Percentiles rank a stretch among this genome's conserved stretches.
Evolutionary conservation across 2,329 filamentous ascomycete species (phyloP).

Genomic region (Aureobasidium vineae): DNA sequence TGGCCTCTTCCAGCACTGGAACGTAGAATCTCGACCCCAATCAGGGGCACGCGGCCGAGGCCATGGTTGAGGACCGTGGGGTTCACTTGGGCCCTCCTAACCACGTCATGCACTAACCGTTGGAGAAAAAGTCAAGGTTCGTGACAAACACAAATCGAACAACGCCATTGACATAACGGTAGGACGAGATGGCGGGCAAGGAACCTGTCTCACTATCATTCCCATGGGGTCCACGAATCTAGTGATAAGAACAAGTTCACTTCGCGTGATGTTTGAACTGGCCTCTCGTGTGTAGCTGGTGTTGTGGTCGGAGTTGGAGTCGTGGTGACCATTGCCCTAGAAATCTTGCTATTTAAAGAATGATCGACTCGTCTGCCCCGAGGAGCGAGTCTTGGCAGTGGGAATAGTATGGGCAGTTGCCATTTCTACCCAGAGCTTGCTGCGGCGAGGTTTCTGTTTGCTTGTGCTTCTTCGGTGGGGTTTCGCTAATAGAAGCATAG

Average conservation of each 20-base stretch:
- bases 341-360: slow-evolving; percentile 11
- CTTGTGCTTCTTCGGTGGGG: neutral
- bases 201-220: neutral
- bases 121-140: slow-evolving; percentile 8
- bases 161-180: neutral
- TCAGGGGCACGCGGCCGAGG: neutral
- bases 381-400: slow-evolving; percentile 16
- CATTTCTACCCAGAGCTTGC: neutral
- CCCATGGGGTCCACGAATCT: neutral
- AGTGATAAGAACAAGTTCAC: too few relatives aligned
- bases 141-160: neutral
- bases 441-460: neutral
- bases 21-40: slow-evolving; percentile 5
- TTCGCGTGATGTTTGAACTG: neutral
- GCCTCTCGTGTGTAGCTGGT: neutral
- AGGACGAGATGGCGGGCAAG: too few relatives aligned
- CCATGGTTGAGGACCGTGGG: neutral
- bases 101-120: slow-evolving; percentile 17
- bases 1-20: neutral
- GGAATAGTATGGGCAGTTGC: neutral
- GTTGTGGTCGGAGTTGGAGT: neutral
- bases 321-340: slow-evolving; percentile 5
- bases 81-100: neutral
- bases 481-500: neutral
- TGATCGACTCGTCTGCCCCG: neutral